These are phyloP conservation scores for Santalum album DNA, from an alignment of 164 flowering plant genomes.

Conservation along the genomic window DNA sequence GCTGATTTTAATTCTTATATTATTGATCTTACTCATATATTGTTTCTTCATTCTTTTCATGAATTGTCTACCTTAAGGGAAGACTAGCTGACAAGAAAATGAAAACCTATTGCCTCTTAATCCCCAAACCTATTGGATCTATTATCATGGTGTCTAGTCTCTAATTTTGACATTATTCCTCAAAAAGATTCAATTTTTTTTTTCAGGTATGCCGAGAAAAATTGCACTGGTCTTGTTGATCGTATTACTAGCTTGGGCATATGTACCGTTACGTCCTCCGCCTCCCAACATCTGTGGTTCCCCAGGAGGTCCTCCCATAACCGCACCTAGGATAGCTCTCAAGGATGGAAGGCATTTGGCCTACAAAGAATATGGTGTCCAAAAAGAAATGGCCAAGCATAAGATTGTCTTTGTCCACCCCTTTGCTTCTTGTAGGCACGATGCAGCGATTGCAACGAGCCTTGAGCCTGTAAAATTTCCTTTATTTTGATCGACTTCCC, in stretches of 20 bases:
- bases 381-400: conserved; percentile 5
- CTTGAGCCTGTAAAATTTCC: background rate
- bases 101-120: too few relatives aligned
- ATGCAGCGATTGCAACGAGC: background rate
- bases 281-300: conserved; percentile 1
- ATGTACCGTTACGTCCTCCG: background rate
- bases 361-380: conserved; percentile 12
- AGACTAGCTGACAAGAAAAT: too few relatives aligned
- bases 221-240: background rate
- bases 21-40: too few relatives aligned
- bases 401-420: conserved; percentile 6
- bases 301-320: conserved; percentile 9
- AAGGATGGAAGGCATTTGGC: conserved; percentile 10
- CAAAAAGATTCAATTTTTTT: too few relatives aligned
- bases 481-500: background rate
- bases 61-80: too few relatives aligned
- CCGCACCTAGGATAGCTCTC: conserved; percentile 1
- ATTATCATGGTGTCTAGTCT: too few relatives aligned
- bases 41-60: too few relatives aligned
- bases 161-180: too few relatives aligned
- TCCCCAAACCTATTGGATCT: too few relatives aligned
- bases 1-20: too few relatives aligned
- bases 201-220: too few relatives aligned
- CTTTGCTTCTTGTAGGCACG: conserved; percentile 1
- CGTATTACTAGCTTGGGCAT: background rate